Conservation (phyloP, 495 filamentous ascomycete genomes). For the Daldinia decipiens region DNA sequence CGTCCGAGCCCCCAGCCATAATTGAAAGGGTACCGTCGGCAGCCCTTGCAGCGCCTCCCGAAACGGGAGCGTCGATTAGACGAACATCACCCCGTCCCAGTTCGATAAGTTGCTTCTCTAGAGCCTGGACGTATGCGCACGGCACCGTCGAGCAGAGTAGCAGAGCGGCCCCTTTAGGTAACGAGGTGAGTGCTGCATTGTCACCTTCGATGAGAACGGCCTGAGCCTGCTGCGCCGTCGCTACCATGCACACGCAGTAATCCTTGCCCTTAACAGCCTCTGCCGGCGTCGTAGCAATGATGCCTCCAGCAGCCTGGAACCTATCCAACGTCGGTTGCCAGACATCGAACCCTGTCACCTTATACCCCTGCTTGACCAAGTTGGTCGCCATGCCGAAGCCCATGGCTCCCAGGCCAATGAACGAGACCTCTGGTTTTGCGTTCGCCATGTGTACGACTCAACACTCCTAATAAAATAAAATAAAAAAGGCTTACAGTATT, state of each 20-base stretch:
- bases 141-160: constrained; percentile 81
- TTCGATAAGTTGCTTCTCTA: constrained; percentile 64
- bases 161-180: constrained; percentile 69
- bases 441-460: constrained; percentile 44
- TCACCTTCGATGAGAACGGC: constrained; percentile 70
- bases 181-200: constrained; percentile 63
- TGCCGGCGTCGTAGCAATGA: constrained; percentile 67
- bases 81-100: constrained; percentile 69
- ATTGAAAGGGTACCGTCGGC: constrained; percentile 82
- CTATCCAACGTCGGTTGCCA: constrained; percentile 76
- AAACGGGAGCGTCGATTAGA: constrained; percentile 80
- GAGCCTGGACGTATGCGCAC: constrained; percentile 69
- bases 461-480: no score
- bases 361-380: constrained; percentile 73
- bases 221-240: constrained; percentile 75
- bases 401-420: constrained; percentile 90
- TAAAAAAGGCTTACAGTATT: background rate
- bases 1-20: constrained; percentile 73
- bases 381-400: constrained; percentile 87
- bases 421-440: constrained; percentile 68
- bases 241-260: constrained; percentile 82
- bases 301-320: constrained; percentile 73
- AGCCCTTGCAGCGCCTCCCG: constrained; percentile 77
- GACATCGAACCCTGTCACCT: constrained; percentile 80
- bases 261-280: constrained; percentile 69